Percentiles rank a stretch among this genome's conserved stretches.
These are phyloP conservation scores for Daldinia sp. DNA, from an alignment of 2,329 filamentous ascomycete genomes.

Conservation along the genomic window DNA sequence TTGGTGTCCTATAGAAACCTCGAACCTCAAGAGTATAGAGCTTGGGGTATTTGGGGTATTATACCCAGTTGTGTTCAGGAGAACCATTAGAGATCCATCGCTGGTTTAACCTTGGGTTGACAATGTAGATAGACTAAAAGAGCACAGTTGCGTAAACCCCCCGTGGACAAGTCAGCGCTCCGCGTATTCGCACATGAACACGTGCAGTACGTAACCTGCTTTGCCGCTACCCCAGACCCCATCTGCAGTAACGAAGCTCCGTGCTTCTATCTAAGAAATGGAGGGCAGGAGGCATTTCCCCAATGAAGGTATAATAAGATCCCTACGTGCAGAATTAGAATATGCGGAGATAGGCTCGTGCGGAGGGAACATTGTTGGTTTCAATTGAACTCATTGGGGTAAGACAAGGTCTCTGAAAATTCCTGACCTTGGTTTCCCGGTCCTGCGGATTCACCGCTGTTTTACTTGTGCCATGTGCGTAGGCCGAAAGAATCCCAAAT, in stretches of 20 bases:
- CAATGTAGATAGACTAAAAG: slow-evolving; percentile 9
- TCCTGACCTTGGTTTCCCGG: slow-evolving; percentile 19
- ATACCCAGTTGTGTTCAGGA: background rate
- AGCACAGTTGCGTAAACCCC: slow-evolving; percentile 8
- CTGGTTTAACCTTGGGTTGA: background rate
- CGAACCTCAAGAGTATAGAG: background rate
- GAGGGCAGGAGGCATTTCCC: background rate
- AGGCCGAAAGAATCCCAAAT: background rate
- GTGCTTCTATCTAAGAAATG: background rate
- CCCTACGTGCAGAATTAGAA: slow-evolving; percentile 15
- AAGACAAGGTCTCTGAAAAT: slow-evolving; percentile 12
- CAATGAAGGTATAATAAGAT: slow-evolving; percentile 1
- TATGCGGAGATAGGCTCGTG: slow-evolving; percentile 20
- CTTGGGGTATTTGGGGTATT: background rate
- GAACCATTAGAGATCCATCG: background rate
- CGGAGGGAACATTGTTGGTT: background rate
- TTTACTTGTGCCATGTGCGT: slow-evolving; percentile 7
- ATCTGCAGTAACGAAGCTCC: slow-evolving; percentile 15
- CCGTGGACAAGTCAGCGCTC: background rate
- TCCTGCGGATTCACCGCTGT: slow-evolving; percentile 36
- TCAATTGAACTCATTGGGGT: slow-evolving; percentile 27
- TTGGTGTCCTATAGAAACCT: background rate
- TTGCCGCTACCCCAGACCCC: slow-evolving; percentile 16
- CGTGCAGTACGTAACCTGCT: slow-evolving; percentile 5
- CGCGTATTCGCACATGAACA: slow-evolving; percentile 17